Conservation (phyloP, 108 stramenopile genomes). For the Skeletonema menzelii region DNA sequence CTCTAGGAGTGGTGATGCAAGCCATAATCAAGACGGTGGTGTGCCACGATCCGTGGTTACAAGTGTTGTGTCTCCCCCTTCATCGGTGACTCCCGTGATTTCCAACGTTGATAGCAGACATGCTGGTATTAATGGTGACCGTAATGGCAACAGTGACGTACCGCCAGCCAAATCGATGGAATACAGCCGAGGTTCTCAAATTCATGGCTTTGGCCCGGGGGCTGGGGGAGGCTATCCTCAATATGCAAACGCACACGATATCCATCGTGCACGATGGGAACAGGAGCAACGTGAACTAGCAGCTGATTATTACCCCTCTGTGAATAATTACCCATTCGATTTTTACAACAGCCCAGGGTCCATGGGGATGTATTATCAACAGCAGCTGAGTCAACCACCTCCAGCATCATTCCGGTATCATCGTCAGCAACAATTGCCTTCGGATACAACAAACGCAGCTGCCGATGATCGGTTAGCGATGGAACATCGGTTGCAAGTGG, state of each 20-base stretch:
- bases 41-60: neutral
- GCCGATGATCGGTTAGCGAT: neutral
- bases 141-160: neutral
- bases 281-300: conserved; percentile 4
- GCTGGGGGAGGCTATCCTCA: neutral
- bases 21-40: neutral
- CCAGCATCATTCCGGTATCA: neutral
- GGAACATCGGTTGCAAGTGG: neutral
- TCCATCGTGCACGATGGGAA: neutral
- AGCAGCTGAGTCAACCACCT: neutral
- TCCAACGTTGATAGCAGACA: neutral
- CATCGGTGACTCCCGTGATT: neutral
- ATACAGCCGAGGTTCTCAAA: neutral
- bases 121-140: neutral
- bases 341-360: neutral
- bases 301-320: neutral
- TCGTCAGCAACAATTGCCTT: neutral
- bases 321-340: neutral
- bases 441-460: neutral
- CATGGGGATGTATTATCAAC: neutral
- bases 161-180: neutral
- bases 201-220: neutral
- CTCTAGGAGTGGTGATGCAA: neutral
- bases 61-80: neutral
- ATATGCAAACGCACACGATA: neutral